These are phyloP conservation scores for Oryza glaberrima DNA, from an alignment of 176 grass and related monocot genomes.

Conservation along the genomic window DNA sequence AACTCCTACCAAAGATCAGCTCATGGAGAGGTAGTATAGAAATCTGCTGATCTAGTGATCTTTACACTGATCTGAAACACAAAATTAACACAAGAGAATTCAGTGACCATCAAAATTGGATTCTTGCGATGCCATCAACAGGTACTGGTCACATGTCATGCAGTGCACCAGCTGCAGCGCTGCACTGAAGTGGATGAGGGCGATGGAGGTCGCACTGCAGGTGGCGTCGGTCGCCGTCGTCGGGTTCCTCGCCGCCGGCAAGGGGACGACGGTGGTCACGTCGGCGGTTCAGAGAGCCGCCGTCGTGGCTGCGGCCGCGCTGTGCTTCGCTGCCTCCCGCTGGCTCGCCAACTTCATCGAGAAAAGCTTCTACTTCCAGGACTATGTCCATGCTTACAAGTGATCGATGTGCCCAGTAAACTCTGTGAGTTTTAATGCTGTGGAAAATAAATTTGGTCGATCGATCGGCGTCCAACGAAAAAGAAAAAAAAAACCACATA, in stretches of 20 bases:
- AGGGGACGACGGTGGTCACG: constrained; percentile 29
- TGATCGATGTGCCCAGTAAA: constrained; percentile 22
- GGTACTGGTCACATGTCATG: constrained; percentile 88
- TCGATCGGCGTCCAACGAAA: too few species aligned
- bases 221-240: constrained; percentile 52
- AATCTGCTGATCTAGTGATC: neutral
- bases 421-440: too few species aligned
- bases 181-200: constrained; percentile 61
- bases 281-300: constrained; percentile 45
- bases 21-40: constrained; percentile 70
- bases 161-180: constrained; percentile 82
- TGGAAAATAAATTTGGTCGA: too few species aligned
- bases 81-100: neutral
- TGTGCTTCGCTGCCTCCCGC: constrained; percentile 22
- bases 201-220: constrained; percentile 67
- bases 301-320: constrained; percentile 46
- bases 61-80: neutral
- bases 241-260: constrained; percentile 63
- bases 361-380: constrained; percentile 91
- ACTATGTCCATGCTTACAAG: constrained; percentile 80
- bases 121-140: constrained; percentile 4
- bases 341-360: constrained; percentile 78
- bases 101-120: neutral
- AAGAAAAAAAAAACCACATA: too few species aligned
- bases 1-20: constrained; percentile 69